Evolutionary conservation across 2,329 filamentous ascomycete species (phyloP).

Genomic region (Xylariales sp.): DNA sequence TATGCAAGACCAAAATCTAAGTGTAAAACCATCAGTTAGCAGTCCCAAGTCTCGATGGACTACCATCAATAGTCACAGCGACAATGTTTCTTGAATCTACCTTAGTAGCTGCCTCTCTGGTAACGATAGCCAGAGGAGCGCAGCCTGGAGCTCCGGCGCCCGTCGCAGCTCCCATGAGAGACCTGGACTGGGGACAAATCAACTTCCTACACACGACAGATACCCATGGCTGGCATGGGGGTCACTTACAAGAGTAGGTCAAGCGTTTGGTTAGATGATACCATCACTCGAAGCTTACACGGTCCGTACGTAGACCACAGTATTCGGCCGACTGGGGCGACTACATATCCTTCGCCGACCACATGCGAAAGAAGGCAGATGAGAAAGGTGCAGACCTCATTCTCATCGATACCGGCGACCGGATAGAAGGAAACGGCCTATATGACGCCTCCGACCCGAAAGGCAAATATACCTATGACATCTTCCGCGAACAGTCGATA

Average conservation of each 20-base stretch:
- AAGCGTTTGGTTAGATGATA: neutral
- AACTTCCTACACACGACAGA: slow-evolving; percentile 98
- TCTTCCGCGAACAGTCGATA: slow-evolving; percentile 75
- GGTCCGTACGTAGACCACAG: slow-evolving; percentile 58
- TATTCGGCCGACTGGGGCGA: slow-evolving; percentile 98
- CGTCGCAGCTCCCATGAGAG: slow-evolving; percentile 73
- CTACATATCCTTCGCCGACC: slow-evolving; percentile 86
- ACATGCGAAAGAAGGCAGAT: slow-evolving; percentile 76
- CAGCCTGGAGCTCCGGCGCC: slow-evolving; percentile 81
- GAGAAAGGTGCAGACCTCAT: slow-evolving; percentile 75
- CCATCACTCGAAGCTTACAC: neutral
- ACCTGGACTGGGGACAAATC: slow-evolving; percentile 86
- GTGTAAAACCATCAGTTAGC: too few relatives aligned
- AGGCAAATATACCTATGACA: slow-evolving; percentile 82
- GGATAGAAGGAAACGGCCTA: slow-evolving; percentile 89
- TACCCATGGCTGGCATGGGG: slow-evolving; percentile 92
- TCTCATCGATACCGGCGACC: slow-evolving; percentile 92
- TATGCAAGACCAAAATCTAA: too few relatives aligned
- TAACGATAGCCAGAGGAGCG: slow-evolving; percentile 39
- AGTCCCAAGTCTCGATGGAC: too few relatives aligned
- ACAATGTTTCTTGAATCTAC: slow-evolving; percentile 28
- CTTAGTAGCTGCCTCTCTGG: slow-evolving; percentile 34
- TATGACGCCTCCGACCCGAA: slow-evolving; percentile 88
- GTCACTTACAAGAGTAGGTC: slow-evolving; percentile 81
- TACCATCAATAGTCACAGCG: too few relatives aligned